phyloP scores from a whole-genome alignment of 169 alveolate species.

The Besnoitia besnoiti region DNA sequence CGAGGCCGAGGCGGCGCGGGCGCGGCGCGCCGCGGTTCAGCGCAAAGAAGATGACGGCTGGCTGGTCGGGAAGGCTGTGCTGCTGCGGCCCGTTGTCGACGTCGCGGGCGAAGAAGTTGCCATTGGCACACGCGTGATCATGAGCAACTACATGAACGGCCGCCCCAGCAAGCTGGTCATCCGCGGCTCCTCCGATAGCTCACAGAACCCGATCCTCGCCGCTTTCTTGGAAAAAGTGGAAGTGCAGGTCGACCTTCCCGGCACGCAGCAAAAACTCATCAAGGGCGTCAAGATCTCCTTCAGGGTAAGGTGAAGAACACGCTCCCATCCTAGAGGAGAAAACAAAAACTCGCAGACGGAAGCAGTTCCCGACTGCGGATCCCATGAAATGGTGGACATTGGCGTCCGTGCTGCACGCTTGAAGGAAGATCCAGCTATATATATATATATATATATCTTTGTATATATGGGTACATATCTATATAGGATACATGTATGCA shows the following conservation, averaged over 20 bases:
- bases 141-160: conserved; percentile 49
- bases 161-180: conserved; percentile 13
- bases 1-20: not conserved
- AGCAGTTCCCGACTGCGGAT: no score
- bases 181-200: not conserved
- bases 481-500: not conserved
- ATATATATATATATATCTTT: no score
- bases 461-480: no score
- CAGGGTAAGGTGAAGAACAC: conserved; percentile 25
- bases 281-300: conserved; percentile 43
- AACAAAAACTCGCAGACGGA: no score
- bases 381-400: not conserved
- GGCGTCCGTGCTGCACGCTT: not conserved
- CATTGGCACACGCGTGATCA: conserved; percentile 47
- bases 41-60: not conserved
- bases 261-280: conserved; percentile 37
- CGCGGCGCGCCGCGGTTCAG: not conserved
- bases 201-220: conserved; percentile 9
- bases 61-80: conserved; percentile 28
- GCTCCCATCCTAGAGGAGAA: no score
- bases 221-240: not conserved
- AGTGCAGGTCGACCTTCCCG: conserved; percentile 26
- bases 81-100: conserved; percentile 40
- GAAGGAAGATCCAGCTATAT: not conserved
- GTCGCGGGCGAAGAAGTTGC: conserved; percentile 16